These are phyloP conservation scores for Trametes coccinea DNA, from an alignment of 768 basidiomycete genomes.

Conservation along the genomic window DNA sequence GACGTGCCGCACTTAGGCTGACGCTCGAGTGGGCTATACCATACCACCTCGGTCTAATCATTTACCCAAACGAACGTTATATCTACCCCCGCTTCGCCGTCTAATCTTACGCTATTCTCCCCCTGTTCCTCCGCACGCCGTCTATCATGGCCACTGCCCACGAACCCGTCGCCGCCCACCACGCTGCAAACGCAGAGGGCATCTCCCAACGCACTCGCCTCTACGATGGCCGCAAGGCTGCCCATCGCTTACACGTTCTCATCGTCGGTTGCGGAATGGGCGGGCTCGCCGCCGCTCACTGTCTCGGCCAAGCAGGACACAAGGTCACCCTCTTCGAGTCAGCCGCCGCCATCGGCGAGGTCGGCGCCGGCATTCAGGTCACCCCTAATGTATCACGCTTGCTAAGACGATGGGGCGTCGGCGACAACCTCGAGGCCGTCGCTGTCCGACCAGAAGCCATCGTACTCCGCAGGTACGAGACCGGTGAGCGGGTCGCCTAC, in stretches of 20 bases:
- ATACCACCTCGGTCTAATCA: slow-evolving; percentile 13
- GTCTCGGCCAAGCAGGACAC: slow-evolving; percentile 42
- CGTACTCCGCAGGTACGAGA: slow-evolving; percentile 39
- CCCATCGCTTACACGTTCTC: slow-evolving; percentile 38
- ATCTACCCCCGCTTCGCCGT: slow-evolving; percentile 5
- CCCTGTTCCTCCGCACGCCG: neutral
- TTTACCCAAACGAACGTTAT: slow-evolving; percentile 13
- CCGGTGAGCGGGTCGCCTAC: slow-evolving; percentile 40
- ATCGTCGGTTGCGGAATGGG: slow-evolving; percentile 45
- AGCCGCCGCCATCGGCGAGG: slow-evolving; percentile 40
- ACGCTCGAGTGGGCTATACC: slow-evolving; percentile 12
- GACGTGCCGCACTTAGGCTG: slow-evolving; percentile 2
- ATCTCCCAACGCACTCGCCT: slow-evolving; percentile 23
- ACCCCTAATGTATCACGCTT: slow-evolving; percentile 42
- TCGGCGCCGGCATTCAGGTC: slow-evolving; percentile 46
- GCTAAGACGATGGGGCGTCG: slow-evolving; percentile 41
- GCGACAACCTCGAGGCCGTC: slow-evolving; percentile 30
- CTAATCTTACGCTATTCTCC: neutral
- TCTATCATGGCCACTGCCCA: slow-evolving; percentile 4
- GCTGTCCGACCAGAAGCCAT: slow-evolving; percentile 41
- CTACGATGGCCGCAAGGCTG: slow-evolving; percentile 34
- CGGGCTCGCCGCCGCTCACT: slow-evolving; percentile 42
- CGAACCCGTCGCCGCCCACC: slow-evolving; percentile 4
- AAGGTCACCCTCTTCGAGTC: slow-evolving; percentile 41
- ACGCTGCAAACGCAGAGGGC: slow-evolving; percentile 23